Evolutionary conservation across 2,329 filamentous ascomycete genomes (phyloP), one percentile per base, ranked within the genome.

Genomic region (Grosmannia huntii): DNA sequence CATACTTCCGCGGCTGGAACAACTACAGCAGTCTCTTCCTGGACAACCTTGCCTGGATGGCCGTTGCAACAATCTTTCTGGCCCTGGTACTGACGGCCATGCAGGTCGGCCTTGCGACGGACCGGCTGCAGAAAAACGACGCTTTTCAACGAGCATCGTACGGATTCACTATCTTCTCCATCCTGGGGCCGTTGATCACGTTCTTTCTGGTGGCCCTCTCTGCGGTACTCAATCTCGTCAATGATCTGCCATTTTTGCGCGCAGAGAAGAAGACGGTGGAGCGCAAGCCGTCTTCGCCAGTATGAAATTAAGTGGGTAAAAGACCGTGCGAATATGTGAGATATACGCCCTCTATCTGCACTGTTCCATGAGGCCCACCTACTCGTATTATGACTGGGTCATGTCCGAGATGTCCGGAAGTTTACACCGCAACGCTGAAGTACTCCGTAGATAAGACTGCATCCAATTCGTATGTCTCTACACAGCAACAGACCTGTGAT

Each of bases 71-170:
- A 41, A 68, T 69, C 4, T 76, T 71, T 60, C 58, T 75, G 28
- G 69, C 68, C 12, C 59, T 76, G n/a, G 64, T 74, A 11, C 64
- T 77, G 53, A 71, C 71, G 1, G 73, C 73, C 0, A 74, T 76
- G 71, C 73, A 76, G 63, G 70, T 75, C 21, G 70, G 70, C 1
- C 63, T 74, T 14, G 67, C 70, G 0, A 74, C 68, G 0, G 59
- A 68, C 1, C 53, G 56, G 57, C 65, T 72, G 2, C 21, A 33
- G 1, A 52, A 63, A 0, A 69, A 67, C 57, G 16, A 55, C 0
- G 54, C 59, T 5, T 76, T 76, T 61, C 65, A 72, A 57, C 55
- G 54, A 16, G 73, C 67, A 4, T 70, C 69, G 7, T 75, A 72
- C 62, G 73, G 72, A 12, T 75, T 76, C 55, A 68, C 61, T 14